Evolutionary conservation across 768 basidiomycete species (phyloP).

Genomic region (Neoboletus brunneissimus): DNA sequence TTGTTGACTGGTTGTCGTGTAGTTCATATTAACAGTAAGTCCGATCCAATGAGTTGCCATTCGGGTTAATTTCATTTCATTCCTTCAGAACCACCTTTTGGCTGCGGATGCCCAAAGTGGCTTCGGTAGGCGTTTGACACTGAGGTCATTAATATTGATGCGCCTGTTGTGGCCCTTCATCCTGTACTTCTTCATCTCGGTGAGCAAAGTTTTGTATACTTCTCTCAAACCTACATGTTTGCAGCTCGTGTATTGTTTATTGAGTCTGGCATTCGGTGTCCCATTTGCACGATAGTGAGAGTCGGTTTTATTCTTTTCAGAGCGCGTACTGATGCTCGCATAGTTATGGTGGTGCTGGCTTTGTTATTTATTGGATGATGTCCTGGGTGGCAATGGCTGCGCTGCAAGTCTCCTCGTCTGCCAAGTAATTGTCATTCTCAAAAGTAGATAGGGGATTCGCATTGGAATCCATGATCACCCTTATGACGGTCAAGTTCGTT

Average conservation of each 20-base stretch:
- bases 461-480: conserved; percentile 54
- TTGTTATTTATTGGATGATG: conserved; percentile 68
- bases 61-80: not conserved
- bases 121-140: conserved; percentile 37
- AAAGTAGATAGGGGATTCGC: conserved; percentile 52
- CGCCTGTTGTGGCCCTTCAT: conserved; percentile 39
- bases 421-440: not conserved
- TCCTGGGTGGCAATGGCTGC: conserved; percentile 57
- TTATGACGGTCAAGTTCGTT: conserved; percentile 51
- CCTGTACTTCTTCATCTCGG: conserved; percentile 43
- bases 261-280: conserved; percentile 59
- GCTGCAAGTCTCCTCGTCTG: conserved; percentile 36
- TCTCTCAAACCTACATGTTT: not conserved
- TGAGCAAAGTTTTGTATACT: conserved; percentile 17
- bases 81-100: conserved; percentile 30
- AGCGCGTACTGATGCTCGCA: not conserved
- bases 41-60: not conserved
- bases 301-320: conserved; percentile 12
- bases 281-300: conserved; percentile 47
- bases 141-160: conserved; percentile 38
- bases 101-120: conserved; percentile 38
- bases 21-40: conserved; percentile 32
- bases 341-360: conserved; percentile 53
- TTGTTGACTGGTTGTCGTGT: conserved; percentile 1
- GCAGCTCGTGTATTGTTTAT: conserved; percentile 55